phyloP scores from a whole-genome alignment of 768 basidiomycete genomes.

The Auricularia auricula-judae region DNA sequence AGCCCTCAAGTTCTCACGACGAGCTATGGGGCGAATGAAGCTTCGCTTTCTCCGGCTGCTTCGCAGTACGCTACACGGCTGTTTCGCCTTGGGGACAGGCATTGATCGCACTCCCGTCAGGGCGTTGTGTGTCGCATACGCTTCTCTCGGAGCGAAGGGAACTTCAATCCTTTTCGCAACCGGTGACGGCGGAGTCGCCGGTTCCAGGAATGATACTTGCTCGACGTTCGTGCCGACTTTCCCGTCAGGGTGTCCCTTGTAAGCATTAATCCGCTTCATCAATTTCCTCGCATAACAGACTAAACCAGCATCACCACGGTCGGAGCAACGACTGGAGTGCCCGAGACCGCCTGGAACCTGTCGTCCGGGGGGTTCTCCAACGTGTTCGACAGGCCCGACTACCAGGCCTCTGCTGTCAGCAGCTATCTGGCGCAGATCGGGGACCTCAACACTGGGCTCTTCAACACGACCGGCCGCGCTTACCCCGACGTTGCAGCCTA shows the following conservation, averaged over 20 bases:
- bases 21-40: too few relatives aligned
- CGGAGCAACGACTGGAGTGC: too few relatives aligned
- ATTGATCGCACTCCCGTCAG: too few relatives aligned
- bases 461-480: slow-evolving; percentile 6
- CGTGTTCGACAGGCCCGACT: slow-evolving; percentile 5
- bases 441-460: too few relatives aligned
- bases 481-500: slow-evolving; percentile 14
- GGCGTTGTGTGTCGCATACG: slow-evolving; percentile 14
- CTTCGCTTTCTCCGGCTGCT: too few relatives aligned
- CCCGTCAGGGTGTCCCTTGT: slow-evolving; percentile 10
- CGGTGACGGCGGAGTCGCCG: background rate
- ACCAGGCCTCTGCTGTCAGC: background rate
- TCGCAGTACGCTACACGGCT: background rate
- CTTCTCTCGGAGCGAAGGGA: background rate
- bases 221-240: slow-evolving; percentile 15
- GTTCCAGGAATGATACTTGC: background rate
- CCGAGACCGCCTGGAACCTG: background rate
- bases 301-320: too few relatives aligned
- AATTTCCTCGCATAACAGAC: too few relatives aligned
- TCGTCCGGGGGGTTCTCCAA: slow-evolving; percentile 12
- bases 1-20: too few relatives aligned
- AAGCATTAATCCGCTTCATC: too few relatives aligned
- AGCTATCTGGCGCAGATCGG: too few relatives aligned
- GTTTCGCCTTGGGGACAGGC: background rate
- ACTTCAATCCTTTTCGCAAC: too few relatives aligned